A percentile compares a stretch with the other conserved stretches of the same genome.
Evolutionary conservation across 2,329 filamentous ascomycete species (phyloP).

Genomic region (Pseudocercospora fuligena): DNA sequence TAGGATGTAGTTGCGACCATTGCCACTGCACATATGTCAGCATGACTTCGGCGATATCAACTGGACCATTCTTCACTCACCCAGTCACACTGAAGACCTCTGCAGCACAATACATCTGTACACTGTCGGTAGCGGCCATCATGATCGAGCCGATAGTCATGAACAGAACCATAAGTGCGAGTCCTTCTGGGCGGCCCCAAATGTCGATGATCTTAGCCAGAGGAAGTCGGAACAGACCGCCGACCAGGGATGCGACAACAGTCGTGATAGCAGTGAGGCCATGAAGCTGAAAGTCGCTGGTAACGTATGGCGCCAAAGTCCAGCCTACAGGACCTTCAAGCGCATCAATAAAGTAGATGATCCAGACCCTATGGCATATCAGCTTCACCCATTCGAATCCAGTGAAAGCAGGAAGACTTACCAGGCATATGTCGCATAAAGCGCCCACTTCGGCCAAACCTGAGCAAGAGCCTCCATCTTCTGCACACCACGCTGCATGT

Average conservation of each 20-base stretch:
- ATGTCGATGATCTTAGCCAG: slow-evolving; percentile 49
- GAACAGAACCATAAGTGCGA: slow-evolving; percentile 41
- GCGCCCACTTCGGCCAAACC: slow-evolving; percentile 26
- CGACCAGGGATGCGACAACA: slow-evolving; percentile 44
- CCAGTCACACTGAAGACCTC: slow-evolving; percentile 38
- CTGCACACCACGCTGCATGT: slow-evolving; percentile 27
- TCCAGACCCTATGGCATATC: slow-evolving; percentile 45
- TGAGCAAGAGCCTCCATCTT: slow-evolving; percentile 28
- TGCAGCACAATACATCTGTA: slow-evolving; percentile 36
- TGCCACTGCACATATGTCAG: slow-evolving; percentile 18
- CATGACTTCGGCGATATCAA: not conserved
- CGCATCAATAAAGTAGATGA: slow-evolving; percentile 57
- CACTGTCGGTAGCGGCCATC: slow-evolving; percentile 36
- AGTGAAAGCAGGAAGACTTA: not conserved
- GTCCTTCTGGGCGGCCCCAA: slow-evolving; percentile 48
- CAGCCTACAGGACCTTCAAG: slow-evolving; percentile 40
- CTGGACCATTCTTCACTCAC: not conserved
- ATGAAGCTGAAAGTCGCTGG: slow-evolving; percentile 42
- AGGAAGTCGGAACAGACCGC: slow-evolving; percentile 44
- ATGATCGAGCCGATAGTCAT: slow-evolving; percentile 34
- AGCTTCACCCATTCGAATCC: not conserved
- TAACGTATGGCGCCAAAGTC: slow-evolving; percentile 46
- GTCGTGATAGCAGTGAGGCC: slow-evolving; percentile 43
- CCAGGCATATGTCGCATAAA: slow-evolving; percentile 23
- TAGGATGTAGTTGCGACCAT: slow-evolving; percentile 35